These are phyloP conservation scores for Leccinum obscurum DNA, from an alignment of 768 basidiomycete species.

Conservation along the genomic window DNA sequence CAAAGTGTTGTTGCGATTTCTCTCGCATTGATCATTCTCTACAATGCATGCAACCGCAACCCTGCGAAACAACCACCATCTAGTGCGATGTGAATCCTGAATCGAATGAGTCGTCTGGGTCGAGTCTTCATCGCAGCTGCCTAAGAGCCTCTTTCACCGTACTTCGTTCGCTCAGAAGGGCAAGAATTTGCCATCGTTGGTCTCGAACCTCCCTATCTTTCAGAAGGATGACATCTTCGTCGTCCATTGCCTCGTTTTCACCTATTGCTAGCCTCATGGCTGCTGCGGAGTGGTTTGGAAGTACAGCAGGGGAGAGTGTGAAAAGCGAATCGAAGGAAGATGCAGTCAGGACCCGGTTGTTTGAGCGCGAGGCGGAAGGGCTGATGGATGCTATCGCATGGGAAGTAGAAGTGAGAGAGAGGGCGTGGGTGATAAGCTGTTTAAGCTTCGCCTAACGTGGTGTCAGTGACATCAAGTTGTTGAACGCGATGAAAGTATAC, in stretches of 20 bases:
- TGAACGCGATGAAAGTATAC: constrained; percentile 36
- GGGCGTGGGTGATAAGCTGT: constrained; percentile 77
- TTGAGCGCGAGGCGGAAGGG: constrained; percentile 48
- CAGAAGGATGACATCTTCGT: constrained; percentile 50
- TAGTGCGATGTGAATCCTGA: not conserved
- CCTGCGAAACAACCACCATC: not conserved
- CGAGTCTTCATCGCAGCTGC: constrained; percentile 31
- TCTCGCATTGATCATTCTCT: not conserved
- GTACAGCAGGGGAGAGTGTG: constrained; percentile 70
- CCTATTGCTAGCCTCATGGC: constrained; percentile 68
- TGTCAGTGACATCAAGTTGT: not conserved
- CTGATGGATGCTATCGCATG: constrained; percentile 75
- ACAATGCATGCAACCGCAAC: not conserved
- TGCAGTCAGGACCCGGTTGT: constrained; percentile 52
- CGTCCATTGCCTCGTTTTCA: constrained; percentile 46
- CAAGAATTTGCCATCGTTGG: constrained; percentile 76
- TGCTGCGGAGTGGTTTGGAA: constrained; percentile 79
- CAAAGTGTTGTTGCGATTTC: not conserved
- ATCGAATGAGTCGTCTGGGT: not conserved
- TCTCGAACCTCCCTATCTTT: constrained; percentile 68
- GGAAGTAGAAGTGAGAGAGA: constrained; percentile 75
- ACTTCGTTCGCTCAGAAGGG: constrained; percentile 71
- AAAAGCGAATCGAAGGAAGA: constrained; percentile 78
- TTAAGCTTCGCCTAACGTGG: constrained; percentile 70
- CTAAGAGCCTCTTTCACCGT: constrained; percentile 61